Conservation (phyloP, 257 asterid species). For the Penstemon barbatus region DNA sequence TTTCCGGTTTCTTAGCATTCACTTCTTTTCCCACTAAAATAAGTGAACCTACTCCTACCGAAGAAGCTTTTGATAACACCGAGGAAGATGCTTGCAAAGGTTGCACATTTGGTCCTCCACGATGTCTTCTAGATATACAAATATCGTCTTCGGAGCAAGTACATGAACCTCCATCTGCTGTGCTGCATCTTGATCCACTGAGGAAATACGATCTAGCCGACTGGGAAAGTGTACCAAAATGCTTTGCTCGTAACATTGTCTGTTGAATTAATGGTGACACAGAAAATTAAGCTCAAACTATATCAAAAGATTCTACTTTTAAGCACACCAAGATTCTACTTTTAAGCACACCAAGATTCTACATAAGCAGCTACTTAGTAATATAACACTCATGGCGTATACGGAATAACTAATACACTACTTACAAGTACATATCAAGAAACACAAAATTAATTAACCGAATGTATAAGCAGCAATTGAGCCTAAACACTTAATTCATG, state of each 20-base stretch:
- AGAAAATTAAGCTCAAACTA: not conserved
- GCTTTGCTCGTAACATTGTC: conserved; percentile 89
- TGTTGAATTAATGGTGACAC: conserved; percentile 35
- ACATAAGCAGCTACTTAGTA: not conserved
- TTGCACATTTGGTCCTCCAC: conserved; percentile 44
- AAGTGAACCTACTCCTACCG: conserved; percentile 48
- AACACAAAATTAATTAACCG: not conserved
- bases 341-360: not conserved
- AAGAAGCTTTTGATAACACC: conserved; percentile 40
- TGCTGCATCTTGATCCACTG: conserved; percentile 70
- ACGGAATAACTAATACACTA: not conserved
- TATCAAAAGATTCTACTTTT: not conserved
- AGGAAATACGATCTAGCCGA: conserved; percentile 78
- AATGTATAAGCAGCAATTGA: not conserved
- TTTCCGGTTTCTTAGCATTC: conserved; percentile 37
- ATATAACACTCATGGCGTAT: not conserved
- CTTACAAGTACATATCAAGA: not conserved
- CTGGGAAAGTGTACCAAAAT: conserved; percentile 81
- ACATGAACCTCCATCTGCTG: conserved; percentile 72
- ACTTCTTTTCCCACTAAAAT: conserved; percentile 45
- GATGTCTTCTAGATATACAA: conserved; percentile 56
- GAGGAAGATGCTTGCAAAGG: conserved; percentile 43
- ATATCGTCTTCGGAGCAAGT: conserved; percentile 79
- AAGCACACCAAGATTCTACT: not conserved
- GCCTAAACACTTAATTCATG: not conserved